Percentiles rank a stretch among this genome's conserved stretches.
Conservation (phyloP, 495 filamentous ascomycete genomes). For the Aspergillus taichungensis region DNA sequence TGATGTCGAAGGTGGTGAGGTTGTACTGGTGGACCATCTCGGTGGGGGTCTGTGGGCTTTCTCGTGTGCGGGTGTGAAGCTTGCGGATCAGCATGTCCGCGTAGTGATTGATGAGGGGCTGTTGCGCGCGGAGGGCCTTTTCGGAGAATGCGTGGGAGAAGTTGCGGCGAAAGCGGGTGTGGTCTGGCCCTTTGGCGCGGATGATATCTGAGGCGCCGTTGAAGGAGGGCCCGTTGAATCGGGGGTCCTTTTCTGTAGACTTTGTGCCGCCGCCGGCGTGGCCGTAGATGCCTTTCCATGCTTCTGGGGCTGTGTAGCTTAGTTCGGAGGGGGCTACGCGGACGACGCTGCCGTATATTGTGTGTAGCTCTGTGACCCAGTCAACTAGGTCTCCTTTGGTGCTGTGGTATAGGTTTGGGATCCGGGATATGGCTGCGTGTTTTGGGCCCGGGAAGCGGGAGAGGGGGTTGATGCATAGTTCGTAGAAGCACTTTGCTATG, state of each 20-base stretch:
- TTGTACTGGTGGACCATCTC: conserved; percentile 43
- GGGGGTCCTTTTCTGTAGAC: conserved; percentile 1
- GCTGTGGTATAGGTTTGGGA: conserved; percentile 10
- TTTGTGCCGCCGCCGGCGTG: conserved; percentile 12
- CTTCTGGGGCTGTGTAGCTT: conserved; percentile 39
- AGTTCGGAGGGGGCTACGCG: conserved; percentile 47
- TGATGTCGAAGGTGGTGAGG: conserved; percentile 50
- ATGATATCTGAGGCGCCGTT: conserved; percentile 22
- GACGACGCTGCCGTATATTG: conserved; percentile 36
- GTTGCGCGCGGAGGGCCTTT: conserved; percentile 35
- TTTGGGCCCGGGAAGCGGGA: conserved; percentile 34
- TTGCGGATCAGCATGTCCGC: conserved; percentile 8
- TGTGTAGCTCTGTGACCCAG: conserved; percentile 13
- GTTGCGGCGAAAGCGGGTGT: conserved; percentile 29
- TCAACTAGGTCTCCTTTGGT: conserved; percentile 1
- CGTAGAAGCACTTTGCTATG: conserved; percentile 18
- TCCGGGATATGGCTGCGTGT: conserved; percentile 27
- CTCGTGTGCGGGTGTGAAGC: neutral
- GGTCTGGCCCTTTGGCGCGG: conserved; percentile 5
- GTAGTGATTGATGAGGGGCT: conserved; percentile 13
- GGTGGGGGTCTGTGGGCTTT: conserved; percentile 2
- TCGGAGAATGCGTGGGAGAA: conserved; percentile 45
- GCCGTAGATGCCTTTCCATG: conserved; percentile 51
- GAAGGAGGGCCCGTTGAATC: conserved; percentile 17
- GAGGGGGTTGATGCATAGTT: conserved; percentile 38